phyloP scores from a whole-genome alignment of 78 protist genomes.

The Protostelium mycophagum region DNA sequence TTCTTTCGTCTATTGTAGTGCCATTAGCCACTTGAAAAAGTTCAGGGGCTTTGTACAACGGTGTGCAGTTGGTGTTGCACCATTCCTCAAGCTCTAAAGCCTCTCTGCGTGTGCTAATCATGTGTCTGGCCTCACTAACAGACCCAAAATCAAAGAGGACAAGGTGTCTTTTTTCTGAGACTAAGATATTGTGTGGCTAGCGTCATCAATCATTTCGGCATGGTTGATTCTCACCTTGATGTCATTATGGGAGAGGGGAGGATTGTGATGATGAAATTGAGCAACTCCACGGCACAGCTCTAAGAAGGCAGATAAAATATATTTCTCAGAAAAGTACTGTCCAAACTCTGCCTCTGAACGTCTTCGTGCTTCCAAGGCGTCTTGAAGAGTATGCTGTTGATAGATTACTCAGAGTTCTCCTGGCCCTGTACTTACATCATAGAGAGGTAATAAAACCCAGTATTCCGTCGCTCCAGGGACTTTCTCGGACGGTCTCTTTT shows the following conservation, averaged over 20 bases:
- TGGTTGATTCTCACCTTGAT: conserved; percentile 2
- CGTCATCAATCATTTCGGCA: background rate
- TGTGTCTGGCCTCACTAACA: conserved; percentile 19
- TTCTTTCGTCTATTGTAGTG: conserved; percentile 36
- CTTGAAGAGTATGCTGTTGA: conserved; percentile 23
- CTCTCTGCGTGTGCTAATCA: conserved; percentile 17
- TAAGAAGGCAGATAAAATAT: conserved; percentile 4
- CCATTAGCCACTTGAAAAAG: conserved; percentile 36
- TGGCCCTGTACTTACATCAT: conserved; percentile 10
- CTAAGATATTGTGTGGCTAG: conserved; percentile 26
- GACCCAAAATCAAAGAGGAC: conserved; percentile 47
- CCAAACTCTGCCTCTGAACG: background rate
- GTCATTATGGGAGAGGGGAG: conserved; percentile 41
- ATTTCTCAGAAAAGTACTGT: conserved; percentile 3
- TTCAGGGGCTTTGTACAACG: conserved; percentile 47
- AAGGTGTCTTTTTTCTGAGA: background rate
- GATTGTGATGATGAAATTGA: conserved; percentile 23
- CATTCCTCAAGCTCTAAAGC: conserved; percentile 43
- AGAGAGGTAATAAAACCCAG: conserved; percentile 21
- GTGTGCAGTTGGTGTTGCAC: conserved; percentile 44
- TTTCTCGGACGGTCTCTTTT: conserved; percentile 3
- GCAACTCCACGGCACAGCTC: conserved; percentile 26
- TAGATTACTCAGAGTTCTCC: no score
- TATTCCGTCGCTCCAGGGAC: conserved; percentile 16
- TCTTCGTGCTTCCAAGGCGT: conserved; percentile 32